These are phyloP conservation scores for Arabidopsis thaliana DNA, from an alignment of 345 rosid species.

Conservation along the genomic window TAIR10.1 NC_003076.8:2337501-2338000, in stretches of 20 bases:
- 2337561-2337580: constrained; percentile 11
- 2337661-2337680: constrained; percentile 66
- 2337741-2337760: constrained; percentile 59
- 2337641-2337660: constrained; percentile 71
- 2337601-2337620: constrained; percentile 67
- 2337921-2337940: constrained; percentile 72
- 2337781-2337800: constrained; percentile 80
- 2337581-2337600: not conserved
- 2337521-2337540: constrained; percentile 81
- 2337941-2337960: constrained; percentile 66
- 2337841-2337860: constrained; percentile 63
- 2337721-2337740: constrained; percentile 73
- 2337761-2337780: constrained; percentile 74
- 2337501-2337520: constrained; percentile 65
- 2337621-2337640: constrained; percentile 59
- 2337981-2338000: constrained; percentile 73
- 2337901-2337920: constrained; percentile 58
- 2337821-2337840: constrained; percentile 74
- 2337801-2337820: constrained; percentile 71
- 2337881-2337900: constrained; percentile 63
- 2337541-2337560: constrained; percentile 24
- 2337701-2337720: constrained; percentile 92
- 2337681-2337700: constrained; percentile 77
- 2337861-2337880: constrained; percentile 59
- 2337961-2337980: constrained; percentile 68